Conservation (phyloP, 2,329 filamentous ascomycete genomes). For the Ophiostoma australiae region DNA sequence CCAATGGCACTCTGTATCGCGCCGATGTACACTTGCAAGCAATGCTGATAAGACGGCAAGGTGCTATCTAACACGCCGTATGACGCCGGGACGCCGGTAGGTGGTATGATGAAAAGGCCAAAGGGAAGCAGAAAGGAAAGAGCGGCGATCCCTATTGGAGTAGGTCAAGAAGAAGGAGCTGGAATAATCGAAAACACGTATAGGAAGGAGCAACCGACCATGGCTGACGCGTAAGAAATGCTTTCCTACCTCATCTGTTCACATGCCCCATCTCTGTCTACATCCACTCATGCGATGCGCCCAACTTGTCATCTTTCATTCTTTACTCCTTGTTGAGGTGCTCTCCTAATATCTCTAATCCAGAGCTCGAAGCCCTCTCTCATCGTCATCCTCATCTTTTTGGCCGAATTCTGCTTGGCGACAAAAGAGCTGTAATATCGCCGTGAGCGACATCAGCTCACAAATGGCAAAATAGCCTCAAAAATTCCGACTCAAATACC, state of each 20-base stretch:
- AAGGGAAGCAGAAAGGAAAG: background rate
- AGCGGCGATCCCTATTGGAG: background rate
- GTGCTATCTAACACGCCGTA: background rate
- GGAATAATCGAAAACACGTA: background rate
- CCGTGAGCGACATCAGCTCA: background rate
- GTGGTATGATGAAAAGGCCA: background rate
- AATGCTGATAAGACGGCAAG: background rate
- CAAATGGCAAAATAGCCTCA: background rate
- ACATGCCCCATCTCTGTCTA: background rate
- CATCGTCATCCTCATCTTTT: background rate
- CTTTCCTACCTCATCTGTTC: background rate
- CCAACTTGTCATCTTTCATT: background rate
- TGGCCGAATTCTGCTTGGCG: background rate
- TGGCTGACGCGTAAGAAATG: background rate
- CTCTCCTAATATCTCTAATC: background rate
- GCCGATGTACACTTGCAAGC: background rate
- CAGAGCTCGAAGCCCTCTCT: background rate
- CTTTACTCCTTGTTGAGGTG: background rate
- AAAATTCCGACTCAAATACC: background rate
- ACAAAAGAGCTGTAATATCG: background rate
- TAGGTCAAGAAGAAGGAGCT: background rate
- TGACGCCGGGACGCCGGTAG: background rate
- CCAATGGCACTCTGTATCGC: background rate
- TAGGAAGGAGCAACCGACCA: background rate
- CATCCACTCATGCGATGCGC: background rate